These are phyloP conservation scores for Leucoagaricus sp. DNA, from an alignment of 1,284 basidiomycete species.

Conservation along the genomic window DNA sequence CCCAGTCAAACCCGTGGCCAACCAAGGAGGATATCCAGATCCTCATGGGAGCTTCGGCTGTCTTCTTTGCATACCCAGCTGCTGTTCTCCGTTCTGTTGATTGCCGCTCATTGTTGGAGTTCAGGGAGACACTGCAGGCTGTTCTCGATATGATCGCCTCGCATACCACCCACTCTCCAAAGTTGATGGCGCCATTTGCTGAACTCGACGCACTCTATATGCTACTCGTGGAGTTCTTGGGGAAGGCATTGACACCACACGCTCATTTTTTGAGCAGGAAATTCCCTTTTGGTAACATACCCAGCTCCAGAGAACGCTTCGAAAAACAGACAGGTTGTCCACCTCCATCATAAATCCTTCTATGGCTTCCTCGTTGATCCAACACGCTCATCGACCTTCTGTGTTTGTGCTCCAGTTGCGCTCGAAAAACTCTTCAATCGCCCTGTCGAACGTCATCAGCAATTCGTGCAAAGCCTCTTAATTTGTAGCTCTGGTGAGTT, in stretches of 20 bases:
- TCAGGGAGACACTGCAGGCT: not conserved
- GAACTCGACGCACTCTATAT: not conserved
- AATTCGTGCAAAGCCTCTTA: too few relatives aligned
- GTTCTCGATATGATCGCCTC: not conserved
- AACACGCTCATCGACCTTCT: not conserved
- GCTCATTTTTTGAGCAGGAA: too few relatives aligned
- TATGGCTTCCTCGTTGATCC: not conserved
- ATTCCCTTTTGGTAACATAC: not conserved
- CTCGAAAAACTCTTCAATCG: too few relatives aligned
- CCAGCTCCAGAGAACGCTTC: not conserved
- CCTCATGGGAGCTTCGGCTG: slow-evolving; percentile 1
- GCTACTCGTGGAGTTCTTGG: not conserved
- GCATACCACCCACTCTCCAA: not conserved
- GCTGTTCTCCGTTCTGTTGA: slow-evolving; percentile 6
- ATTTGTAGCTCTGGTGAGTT: too few relatives aligned
- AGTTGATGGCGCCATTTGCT: not conserved
- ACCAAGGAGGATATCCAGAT: not conserved
- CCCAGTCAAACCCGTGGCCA: slow-evolving; percentile 1
- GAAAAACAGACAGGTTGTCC: not conserved
- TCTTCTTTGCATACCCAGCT: slow-evolving; percentile 11
- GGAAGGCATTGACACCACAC: not conserved
- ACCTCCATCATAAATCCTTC: not conserved
- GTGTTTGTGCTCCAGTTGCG: not conserved
- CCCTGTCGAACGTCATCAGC: too few relatives aligned
- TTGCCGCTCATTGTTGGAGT: not conserved